These are phyloP conservation scores for Vitis rotundifolia DNA, from an alignment of 164 flowering plant species.

Conservation along the genomic window DNA sequence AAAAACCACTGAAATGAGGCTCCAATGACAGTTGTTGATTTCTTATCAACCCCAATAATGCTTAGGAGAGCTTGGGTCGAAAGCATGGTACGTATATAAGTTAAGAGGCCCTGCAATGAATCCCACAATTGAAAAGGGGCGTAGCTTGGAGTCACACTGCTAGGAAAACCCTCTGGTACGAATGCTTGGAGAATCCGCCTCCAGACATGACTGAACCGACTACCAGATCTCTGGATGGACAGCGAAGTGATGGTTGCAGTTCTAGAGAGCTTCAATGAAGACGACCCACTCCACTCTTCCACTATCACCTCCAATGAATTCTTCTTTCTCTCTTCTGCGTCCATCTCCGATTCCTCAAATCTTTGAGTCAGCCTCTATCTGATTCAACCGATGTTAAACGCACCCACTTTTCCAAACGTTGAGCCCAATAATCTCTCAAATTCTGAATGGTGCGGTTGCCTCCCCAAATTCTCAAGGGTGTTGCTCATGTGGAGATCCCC, in stretches of 20 bases:
- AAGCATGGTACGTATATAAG: slow-evolving; percentile 89
- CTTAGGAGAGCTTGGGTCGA: slow-evolving; percentile 97
- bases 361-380: too few relatives aligned
- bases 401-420: too few relatives aligned
- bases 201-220: slow-evolving; percentile 57
- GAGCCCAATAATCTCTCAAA: too few relatives aligned
- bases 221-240: slow-evolving; percentile 56
- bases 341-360: too few relatives aligned
- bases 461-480: too few relatives aligned
- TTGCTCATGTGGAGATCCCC: too few relatives aligned
- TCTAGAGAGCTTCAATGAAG: slow-evolving; percentile 60
- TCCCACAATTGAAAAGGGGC: slow-evolving; percentile 94
- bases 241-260: slow-evolving; percentile 66
- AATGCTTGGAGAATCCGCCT: slow-evolving; percentile 75
- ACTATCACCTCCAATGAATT: too few relatives aligned
- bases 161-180: slow-evolving; percentile 97
- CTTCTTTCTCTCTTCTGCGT: too few relatives aligned
- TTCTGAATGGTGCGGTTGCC: too few relatives aligned
- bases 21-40: slow-evolving; percentile 93
- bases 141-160: slow-evolving; percentile 94
- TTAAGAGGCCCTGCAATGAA: slow-evolving; percentile 94
- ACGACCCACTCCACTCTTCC: slow-evolving; percentile 87
- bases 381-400: too few relatives aligned
- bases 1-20: slow-evolving; percentile 99
- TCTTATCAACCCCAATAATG: slow-evolving; percentile 98